Base-by-base conservation (phyloP, 2,329 filamentous ascomycete species). In the Colletotrichum echinochloae region DNA sequence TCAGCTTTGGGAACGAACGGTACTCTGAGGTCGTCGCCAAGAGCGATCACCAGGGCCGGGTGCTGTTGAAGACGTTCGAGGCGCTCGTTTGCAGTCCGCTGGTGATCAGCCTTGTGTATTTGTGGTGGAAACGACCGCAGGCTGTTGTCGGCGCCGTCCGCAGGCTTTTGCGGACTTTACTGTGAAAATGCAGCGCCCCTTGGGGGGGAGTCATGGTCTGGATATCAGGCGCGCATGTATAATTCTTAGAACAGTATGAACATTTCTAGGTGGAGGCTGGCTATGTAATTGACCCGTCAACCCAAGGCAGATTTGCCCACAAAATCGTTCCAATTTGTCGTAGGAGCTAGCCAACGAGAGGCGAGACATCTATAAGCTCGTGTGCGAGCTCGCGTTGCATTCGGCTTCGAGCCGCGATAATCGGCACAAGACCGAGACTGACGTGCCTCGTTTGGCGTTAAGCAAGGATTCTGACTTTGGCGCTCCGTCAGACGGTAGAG, bases 1-100 rank as follows among this genome's bases (percentile, higher is more conserved):
- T 99, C 11, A 97, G 94, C 74, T 99, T 99, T 79, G 94, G 94
- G 70, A 98, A 97, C 76, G 92, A 97, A 82, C 85, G 93, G 26
- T 99, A 99, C 80, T 93, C 92, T 0, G 91, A 97, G 71, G 92
- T 98, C 4, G 87, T 94, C 41, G 84, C 83, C 48, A 88, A 87
- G 74, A 94, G 92, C 66, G 87, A 91, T 65, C 81, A 87, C 65
- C 94, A 97, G 79, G 90, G 91, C 2, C 83, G 82, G 72, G 79
- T 92, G 6, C 81, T 94, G 39, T 80, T 88, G 55, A 64, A 63
- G 44, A 65, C 49, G 0, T 71, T 73, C 1, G 64, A 71, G 52
- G 66, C 72, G 1, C 56, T 73, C 2, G 66, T 64, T 5, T 72
- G 60, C 39, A 73, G 72, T 9, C 72, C 72, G 18, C 35, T 73